These are phyloP conservation scores for Rhizopus microsporus DNA, from an alignment of 371 early-diverging fungal species.

Conservation along the genomic window DNA sequence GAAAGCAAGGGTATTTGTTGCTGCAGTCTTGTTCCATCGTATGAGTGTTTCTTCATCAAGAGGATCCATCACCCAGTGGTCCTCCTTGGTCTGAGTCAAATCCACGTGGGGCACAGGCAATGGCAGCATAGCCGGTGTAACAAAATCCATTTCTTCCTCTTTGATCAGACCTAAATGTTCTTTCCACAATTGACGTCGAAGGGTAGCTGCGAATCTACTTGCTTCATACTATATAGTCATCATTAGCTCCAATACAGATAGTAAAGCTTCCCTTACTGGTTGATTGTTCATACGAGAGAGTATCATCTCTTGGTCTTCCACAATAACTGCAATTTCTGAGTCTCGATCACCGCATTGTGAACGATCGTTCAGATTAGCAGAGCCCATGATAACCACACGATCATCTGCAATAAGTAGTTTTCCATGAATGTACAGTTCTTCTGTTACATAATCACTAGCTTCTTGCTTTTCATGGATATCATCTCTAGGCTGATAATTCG, in stretches of 20 bases:
- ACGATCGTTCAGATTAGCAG: constrained; percentile 92
- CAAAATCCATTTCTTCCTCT: constrained; percentile 45
- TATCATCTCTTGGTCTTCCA: constrained; percentile 77
- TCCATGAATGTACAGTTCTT: constrained; percentile 90
- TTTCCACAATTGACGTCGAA: constrained; percentile 78
- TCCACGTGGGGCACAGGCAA: constrained; percentile 48
- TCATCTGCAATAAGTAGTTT: constrained; percentile 93
- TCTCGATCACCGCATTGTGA: constrained; percentile 89
- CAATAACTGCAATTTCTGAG: constrained; percentile 84
- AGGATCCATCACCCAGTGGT: constrained; percentile 60
- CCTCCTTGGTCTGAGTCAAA: constrained; percentile 37
- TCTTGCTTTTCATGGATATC: constrained; percentile 26
- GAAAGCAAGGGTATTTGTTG: constrained; percentile 62
- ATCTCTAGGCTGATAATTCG: constrained; percentile 13
- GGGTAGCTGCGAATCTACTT: constrained; percentile 66
- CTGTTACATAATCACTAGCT: constrained; percentile 66
- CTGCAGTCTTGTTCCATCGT: constrained; percentile 60
- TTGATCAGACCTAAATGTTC: constrained; percentile 82
- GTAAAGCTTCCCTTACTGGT: constrained; percentile 39
- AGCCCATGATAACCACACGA: constrained; percentile 80
- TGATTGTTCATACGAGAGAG: constrained; percentile 72
- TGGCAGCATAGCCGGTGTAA: constrained; percentile 52
- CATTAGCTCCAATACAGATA: not conserved
- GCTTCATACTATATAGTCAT: constrained; percentile 51
- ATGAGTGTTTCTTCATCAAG: constrained; percentile 52